Percentiles rank a stretch among this genome's conserved stretches.
phyloP scores from a whole-genome alignment of 768 basidiomycete genomes.

The Rhodotorula graminis region DNA sequence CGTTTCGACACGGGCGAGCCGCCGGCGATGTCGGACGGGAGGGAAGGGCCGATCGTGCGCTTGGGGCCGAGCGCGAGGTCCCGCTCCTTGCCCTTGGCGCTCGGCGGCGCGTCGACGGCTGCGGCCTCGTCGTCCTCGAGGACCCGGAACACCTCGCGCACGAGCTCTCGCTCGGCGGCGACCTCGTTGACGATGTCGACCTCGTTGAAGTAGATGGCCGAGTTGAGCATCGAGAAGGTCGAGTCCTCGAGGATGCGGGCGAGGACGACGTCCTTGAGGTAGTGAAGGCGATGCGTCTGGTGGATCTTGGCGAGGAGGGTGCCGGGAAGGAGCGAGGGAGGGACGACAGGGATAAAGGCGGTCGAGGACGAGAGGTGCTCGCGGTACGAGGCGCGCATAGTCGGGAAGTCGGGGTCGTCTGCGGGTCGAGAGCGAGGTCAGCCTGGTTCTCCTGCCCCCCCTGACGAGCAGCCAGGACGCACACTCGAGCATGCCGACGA shows the following conservation, averaged over 20 bases:
- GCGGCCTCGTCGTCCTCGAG: conserved; percentile 47
- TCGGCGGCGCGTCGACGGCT: not conserved
- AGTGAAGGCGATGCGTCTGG: conserved; percentile 93
- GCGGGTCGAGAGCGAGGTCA: conserved; percentile 25
- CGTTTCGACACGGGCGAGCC: conserved; percentile 15
- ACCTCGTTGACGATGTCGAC: conserved; percentile 93
- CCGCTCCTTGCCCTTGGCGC: conserved; percentile 34
- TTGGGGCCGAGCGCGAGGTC: conserved; percentile 30
- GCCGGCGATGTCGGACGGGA: conserved; percentile 1
- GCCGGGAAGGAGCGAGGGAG: conserved; percentile 48
- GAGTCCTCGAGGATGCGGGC: conserved; percentile 91
- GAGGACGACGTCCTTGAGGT: conserved; percentile 96
- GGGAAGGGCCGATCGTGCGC: conserved; percentile 44
- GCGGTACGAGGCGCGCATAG: conserved; percentile 94
- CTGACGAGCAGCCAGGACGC: too few relatives aligned
- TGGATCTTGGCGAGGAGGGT: conserved; percentile 81
- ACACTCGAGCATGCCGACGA: conserved; percentile 97
- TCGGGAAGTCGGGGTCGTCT: conserved; percentile 97
- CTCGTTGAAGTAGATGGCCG: conserved; percentile 97
- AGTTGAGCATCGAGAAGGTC: conserved; percentile 94
- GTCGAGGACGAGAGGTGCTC: conserved; percentile 78
- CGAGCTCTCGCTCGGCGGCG: conserved; percentile 68
- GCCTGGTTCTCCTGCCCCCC: too few relatives aligned
- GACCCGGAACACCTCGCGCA: conserved; percentile 69
- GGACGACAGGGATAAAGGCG: conserved; percentile 82